Base-by-base conservation (phyloP, 139 green algal genomes). In the Tetradesmus obliquus region DNA sequence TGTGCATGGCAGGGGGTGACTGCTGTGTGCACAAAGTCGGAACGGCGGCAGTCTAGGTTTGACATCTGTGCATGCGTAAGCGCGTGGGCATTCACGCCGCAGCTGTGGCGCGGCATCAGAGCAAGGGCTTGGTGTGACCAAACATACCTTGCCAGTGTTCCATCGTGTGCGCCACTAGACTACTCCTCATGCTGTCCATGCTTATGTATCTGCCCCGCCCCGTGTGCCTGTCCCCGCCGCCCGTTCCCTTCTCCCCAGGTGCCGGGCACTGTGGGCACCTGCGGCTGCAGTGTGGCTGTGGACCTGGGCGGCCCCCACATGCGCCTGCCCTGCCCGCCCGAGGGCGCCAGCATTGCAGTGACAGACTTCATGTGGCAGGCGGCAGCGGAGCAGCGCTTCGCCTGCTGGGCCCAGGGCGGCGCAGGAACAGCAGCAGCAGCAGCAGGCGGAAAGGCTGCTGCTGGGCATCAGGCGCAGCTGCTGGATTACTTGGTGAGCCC, bases 311-410 rank as follows among this genome's bases (percentile, higher is more conserved):
- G 84, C 12, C 84, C 84, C 51, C 2, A 80, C 60, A 89, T 82
- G 60, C 60, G 32, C 22, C 84, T 89, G 22, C 13, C 24, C 62
- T 89, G 84, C 62, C 84, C 72, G 2, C 72, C 84, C 2, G 12
- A 22, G 45, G 84, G 12, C 17, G 62, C n/a, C 72, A 53, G 53
- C 84, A 22, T 82, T 12, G 82, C 13, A 7, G 32, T 89, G 13
- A 89, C 13, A 15, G 84, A 89, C 62, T 89, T 62, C 55, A 86
- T 62, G 17, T 62, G 51, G 86, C 86, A 90, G 86, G 4, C 79
- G 7, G 86, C 86, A 82, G 66, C 86, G 54, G 51, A 69, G 19
- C 58, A 57, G 86, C 69, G 86, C 45, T 90, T 84, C 86, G 72
- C 55, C 32, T 90, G 86, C 69, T 90, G 66, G 69, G 54, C 60